Evolutionary conservation across 2,329 filamentous ascomycete genomes (phyloP).

Genomic region (Fusarium albidum): DNA sequence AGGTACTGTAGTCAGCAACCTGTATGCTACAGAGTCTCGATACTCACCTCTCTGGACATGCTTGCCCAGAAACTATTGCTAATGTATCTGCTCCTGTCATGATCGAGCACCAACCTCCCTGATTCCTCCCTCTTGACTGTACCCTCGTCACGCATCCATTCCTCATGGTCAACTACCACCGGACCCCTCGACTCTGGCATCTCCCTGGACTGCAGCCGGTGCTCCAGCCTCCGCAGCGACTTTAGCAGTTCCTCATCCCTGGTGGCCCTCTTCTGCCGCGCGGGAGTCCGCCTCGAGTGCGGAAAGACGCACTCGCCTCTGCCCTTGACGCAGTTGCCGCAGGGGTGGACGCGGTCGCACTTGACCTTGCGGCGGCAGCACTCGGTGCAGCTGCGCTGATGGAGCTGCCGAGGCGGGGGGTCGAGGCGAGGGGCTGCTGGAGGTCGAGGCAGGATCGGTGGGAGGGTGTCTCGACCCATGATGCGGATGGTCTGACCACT

Average conservation of each 20-base stretch:
- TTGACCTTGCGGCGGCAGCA: slow-evolving; percentile 4
- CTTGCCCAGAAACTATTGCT: slow-evolving; percentile 4
- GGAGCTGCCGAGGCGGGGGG: background rate
- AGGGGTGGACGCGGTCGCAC: slow-evolving; percentile 2
- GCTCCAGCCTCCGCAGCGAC: background rate
- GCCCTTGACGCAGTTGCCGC: background rate
- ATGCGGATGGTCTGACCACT: no score
- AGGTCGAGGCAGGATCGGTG: background rate
- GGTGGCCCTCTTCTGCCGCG: background rate
- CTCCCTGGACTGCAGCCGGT: background rate
- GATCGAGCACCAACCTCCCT: background rate
- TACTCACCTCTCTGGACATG: background rate
- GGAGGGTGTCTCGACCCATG: background rate
- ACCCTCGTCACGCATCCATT: background rate
- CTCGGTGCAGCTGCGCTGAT: slow-evolving; percentile 2
- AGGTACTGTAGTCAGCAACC: background rate
- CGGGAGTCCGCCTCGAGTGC: background rate
- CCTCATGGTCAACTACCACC: no score
- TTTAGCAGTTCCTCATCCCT: slow-evolving; percentile 1
- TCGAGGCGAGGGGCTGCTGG: background rate
- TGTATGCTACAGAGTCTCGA: background rate
- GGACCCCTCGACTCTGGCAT: background rate
- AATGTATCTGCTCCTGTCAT: background rate
- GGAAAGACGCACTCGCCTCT: slow-evolving; percentile 1
- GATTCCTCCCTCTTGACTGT: background rate